A percentile compares a stretch with the other conserved stretches of the same genome.
Conservation (phyloP, 1,284 basidiomycete species). For the Sporisorium exsertum region DNA sequence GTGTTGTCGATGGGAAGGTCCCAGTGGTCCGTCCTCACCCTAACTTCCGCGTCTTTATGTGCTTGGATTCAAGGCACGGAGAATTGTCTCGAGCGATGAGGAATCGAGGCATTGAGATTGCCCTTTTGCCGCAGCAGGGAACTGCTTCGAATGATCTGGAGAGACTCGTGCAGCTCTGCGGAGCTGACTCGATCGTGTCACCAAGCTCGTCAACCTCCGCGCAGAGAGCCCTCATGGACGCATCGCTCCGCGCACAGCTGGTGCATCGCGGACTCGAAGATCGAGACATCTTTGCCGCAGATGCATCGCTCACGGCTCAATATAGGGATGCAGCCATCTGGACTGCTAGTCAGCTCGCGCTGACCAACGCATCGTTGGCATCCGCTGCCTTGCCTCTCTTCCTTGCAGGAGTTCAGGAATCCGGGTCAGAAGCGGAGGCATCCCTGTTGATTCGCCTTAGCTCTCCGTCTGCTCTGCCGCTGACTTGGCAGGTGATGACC, state of each 20-base stretch:
- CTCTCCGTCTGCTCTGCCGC: conserved; percentile 18
- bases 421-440: conserved; percentile 17
- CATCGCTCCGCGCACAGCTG: conserved; percentile 21
- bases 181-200: neutral
- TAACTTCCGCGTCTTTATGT: conserved; percentile 93
- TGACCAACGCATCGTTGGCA: conserved; percentile 36
- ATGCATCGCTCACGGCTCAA: neutral
- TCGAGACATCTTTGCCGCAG: neutral
- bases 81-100: conserved; percentile 98
- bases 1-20: conserved; percentile 81
- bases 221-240: conserved; percentile 38
- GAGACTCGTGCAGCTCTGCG: conserved; percentile 29
- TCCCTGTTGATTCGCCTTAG: conserved; percentile 27
- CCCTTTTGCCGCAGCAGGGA: conserved; percentile 28
- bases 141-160: conserved; percentile 22
- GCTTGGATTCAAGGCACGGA: conserved; percentile 87
- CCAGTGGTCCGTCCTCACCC: conserved; percentile 84
- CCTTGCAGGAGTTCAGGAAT: conserved; percentile 6
- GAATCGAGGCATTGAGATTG: conserved; percentile 93
- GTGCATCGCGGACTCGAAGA: conserved; percentile 24
- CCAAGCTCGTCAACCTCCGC: neutral
- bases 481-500: conserved; percentile 17
- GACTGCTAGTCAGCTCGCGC: conserved; percentile 21
- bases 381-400: conserved; percentile 23
- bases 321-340: conserved; percentile 23